Evolutionary conservation across 176 grass and related monocot species (phyloP), one percentile per base, ranked within the genome.

Genomic region (barley (Hordeum vulgare)): DNA sequence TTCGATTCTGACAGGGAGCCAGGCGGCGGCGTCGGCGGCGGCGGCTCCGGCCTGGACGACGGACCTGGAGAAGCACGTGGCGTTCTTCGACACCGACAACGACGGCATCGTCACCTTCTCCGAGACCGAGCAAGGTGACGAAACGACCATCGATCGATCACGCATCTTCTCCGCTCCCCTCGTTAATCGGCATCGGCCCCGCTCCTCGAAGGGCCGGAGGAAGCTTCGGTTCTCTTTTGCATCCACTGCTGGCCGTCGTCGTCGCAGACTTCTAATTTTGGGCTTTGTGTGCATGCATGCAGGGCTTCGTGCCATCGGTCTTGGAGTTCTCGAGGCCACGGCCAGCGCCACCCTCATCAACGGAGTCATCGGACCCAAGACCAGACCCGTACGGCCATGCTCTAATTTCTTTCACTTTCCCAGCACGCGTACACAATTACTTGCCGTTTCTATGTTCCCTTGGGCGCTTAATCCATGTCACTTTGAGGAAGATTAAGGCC

Each of bases 1-100:
- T 68, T 31, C 1, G 25, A 4, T 47, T 61, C 1, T 71, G 54
- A 5, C 60, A 84, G 71, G 87, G 21, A 2, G 10, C 14, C 64
- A 35, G 33, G 34, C 35, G 14, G 78, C 37, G 3, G 76, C 1
- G 82, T 7, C 61, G 25, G 25, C 7, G 17, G 18, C 51, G 6
- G 51, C 39, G 3, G 27, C 56, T 67, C 2, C 0, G 40, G 5
- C 5, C 40, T 72, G 70, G 31, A 81, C 81, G 88, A 97, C 95
- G 42, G 85, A 37, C 20, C 86, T 97, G 72, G 81, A 97, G 84
- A 85, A 91, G 81, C 95, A 97, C 77, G 92, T 85, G 41, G 85
- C 70, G 29, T 97, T 91, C 81, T 97, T 97, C 85, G 92, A 97
- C 74, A 14, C 60, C 47, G 79, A 97, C 86, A 90, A 89, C 2